Evolutionary conservation across 805 yeast genomes (phyloP), one percentile per base, ranked within the genome.

Genomic region (Millerago galiae): DNA sequence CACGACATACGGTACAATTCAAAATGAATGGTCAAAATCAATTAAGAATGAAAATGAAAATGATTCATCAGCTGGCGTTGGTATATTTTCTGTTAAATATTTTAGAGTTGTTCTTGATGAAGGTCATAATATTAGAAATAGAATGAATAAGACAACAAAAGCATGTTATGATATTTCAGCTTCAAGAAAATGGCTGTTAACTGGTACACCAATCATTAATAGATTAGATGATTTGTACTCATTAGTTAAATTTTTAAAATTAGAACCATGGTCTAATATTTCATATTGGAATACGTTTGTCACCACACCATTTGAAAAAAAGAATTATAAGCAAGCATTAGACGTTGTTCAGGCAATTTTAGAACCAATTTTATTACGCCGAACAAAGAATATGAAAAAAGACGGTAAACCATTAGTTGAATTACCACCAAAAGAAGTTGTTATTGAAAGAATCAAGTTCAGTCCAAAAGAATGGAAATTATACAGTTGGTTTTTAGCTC

Each of bases 161-260:
- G 83, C 97, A 0, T 72, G 89, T 8, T 77, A 75, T 60, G 83
- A 75, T 17, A 56, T 90, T n/a, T 54, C 63, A 9, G 78, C 86
- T 52, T 66, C 70, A 15, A 68, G 93, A 38, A 77, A 78, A 46
- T 90, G 98, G 98, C 70, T 83, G 3, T 66, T 91, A 37, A 88
- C 97, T 0, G 98, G 98, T 8, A 90, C 98, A 0, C 97, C 98
- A 0, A 85, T 90, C 25, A 83, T 89, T 32, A 90, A 90, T 60
- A 67, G 90, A 48, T 67, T 91, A 9, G 97, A 91, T 59, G 98
- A 91, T 59, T 63, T 91, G 37, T 90, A 75, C 56, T 81, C 95
- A 6, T 62, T 89, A 38, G 75, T 89, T 14, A 77, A 79, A 50
- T 91, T 82, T 54, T 63, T 91, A 37, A 70, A 79, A 34, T 62